A percentile compares a stretch with the other conserved stretches of the same genome.
Conservation (phyloP, 495 filamentous ascomycete species). For the Aspergillus nidulans region DNA sequence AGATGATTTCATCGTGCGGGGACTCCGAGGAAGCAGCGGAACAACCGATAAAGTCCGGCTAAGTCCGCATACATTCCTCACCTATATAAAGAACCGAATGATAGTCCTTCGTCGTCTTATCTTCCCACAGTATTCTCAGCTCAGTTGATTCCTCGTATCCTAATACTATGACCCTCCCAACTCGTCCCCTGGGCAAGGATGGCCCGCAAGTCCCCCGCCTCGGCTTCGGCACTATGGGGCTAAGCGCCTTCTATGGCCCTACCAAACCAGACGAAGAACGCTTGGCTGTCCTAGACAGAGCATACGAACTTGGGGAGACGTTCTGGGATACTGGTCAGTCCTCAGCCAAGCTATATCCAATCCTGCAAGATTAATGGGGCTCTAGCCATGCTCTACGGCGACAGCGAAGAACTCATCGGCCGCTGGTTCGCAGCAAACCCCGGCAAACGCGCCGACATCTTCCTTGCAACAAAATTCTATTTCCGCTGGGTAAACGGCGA, state of each 20-base stretch:
- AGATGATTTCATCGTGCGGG: too few species aligned
- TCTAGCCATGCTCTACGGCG: constrained; percentile 6
- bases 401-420: constrained; percentile 10
- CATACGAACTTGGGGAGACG: constrained; percentile 5
- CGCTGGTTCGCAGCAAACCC: constrained; percentile 7
- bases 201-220: constrained; percentile 7
- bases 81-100: too few species aligned
- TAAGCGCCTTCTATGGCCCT: constrained; percentile 6
- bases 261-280: constrained; percentile 1
- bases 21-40: too few species aligned
- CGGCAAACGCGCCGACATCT: constrained; percentile 2
- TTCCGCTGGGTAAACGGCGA: neutral
- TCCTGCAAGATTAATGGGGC: neutral
- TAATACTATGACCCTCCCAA: neutral
- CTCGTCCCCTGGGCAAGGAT: constrained; percentile 7
- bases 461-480: constrained; percentile 9
- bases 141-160: too few species aligned
- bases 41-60: too few species aligned
- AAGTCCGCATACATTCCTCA: too few species aligned
- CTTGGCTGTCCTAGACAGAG: constrained; percentile 1
- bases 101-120: too few species aligned
- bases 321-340: constrained; percentile 6
- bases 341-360: neutral
- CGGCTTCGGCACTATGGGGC: constrained; percentile 11
- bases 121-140: too few species aligned